phyloP scores from a whole-genome alignment of 2,329 filamentous ascomycete species.

The Aspergillus pseudoterreus region DNA sequence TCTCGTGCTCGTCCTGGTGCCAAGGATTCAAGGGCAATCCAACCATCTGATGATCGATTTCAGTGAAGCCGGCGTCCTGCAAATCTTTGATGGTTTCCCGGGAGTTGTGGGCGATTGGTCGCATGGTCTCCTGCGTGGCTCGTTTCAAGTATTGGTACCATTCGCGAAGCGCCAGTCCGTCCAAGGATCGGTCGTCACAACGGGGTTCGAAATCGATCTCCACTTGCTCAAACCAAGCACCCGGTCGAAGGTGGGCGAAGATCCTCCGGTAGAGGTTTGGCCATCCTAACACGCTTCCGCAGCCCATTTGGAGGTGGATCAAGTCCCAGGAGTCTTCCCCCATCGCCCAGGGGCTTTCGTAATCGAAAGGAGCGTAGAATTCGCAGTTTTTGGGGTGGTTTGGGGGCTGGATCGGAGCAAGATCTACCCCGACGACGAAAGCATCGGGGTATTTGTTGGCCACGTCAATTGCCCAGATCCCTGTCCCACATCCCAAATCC shows the following conservation, averaged over 20 bases:
- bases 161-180: constrained; percentile 53
- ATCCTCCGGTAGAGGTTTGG: constrained; percentile 67
- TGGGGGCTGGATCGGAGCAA: constrained; percentile 59
- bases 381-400: constrained; percentile 69
- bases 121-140: constrained; percentile 63
- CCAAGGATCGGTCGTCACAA: constrained; percentile 63
- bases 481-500: constrained; percentile 78
- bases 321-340: constrained; percentile 72
- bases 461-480: constrained; percentile 88
- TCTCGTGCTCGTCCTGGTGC: constrained; percentile 61
- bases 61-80: constrained; percentile 69
- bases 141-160: constrained; percentile 69
- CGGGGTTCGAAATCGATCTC: constrained; percentile 81
- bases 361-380: constrained; percentile 67
- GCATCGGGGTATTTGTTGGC: constrained; percentile 62
- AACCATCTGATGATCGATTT: constrained; percentile 69
- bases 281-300: constrained; percentile 77
- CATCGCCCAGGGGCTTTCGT: constrained; percentile 70
- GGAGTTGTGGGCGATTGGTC: constrained; percentile 63
- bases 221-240: constrained; percentile 77
- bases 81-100: constrained; percentile 58
- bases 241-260: constrained; percentile 71
- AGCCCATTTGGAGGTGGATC: constrained; percentile 76
- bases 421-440: constrained; percentile 59
- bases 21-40: constrained; percentile 72